phyloP scores from a whole-genome alignment of 148 eudicot genomes.

The Spergularia bocconei region DNA sequence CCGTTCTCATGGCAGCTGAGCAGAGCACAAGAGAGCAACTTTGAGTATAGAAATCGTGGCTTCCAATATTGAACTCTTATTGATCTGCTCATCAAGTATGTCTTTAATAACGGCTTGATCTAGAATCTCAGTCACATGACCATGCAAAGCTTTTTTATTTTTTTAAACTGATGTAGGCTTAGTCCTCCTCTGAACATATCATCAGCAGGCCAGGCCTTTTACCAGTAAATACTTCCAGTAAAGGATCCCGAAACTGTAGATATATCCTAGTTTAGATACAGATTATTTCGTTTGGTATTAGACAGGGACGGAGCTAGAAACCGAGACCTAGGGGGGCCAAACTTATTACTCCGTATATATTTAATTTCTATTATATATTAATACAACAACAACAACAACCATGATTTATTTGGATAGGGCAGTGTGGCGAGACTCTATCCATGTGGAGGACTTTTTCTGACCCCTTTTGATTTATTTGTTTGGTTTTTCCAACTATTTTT shows the following conservation, averaged over 20 bases:
- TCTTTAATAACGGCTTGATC: conserved; percentile 11
- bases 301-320: too few species aligned
- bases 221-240: conserved; percentile 24
- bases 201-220: conserved; percentile 27
- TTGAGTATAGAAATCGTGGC: conserved; percentile 8
- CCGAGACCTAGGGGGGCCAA: too few species aligned
- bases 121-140: conserved; percentile 17
- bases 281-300: too few species aligned
- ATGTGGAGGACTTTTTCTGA: too few species aligned
- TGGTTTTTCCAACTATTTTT: too few species aligned
- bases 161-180: conserved; percentile 16
- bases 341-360: too few species aligned
- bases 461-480: too few species aligned
- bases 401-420: too few species aligned
- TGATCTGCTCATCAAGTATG: background rate
- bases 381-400: too few species aligned
- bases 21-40: conserved; percentile 14
- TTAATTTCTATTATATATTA: too few species aligned
- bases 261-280: too few species aligned
- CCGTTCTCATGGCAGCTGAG: conserved; percentile 7
- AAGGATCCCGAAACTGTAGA: conserved; percentile 33
- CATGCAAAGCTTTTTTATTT: conserved; percentile 12
- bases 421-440: too few species aligned
- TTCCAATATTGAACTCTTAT: background rate
- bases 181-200: conserved; percentile 19